A percentile compares a stretch with the other conserved stretches of the same genome.
These are phyloP conservation scores for Eucalyptus melliodora DNA, from an alignment of 345 rosid genomes.

Conservation along the genomic window DNA sequence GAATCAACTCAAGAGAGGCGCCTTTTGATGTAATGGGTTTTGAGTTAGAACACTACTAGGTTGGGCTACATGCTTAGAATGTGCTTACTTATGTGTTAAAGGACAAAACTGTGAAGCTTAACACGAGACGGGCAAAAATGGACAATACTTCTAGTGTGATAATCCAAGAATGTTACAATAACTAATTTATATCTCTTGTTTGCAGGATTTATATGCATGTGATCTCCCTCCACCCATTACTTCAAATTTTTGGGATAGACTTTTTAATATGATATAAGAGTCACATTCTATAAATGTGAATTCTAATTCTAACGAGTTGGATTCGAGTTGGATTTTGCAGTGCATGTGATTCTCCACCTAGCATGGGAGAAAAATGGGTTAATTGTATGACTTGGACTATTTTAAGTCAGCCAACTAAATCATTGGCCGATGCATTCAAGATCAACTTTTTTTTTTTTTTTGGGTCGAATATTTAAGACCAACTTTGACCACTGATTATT, in stretches of 20 bases:
- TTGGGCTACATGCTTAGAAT: neutral
- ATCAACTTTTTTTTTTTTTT: too few relatives aligned
- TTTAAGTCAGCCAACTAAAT: neutral
- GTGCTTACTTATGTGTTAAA: neutral
- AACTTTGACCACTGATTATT: neutral
- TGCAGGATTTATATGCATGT: accelerated
- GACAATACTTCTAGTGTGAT: accelerated
- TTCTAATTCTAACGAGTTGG: neutral
- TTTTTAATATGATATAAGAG: accelerated
- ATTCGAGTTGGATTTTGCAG: neutral
- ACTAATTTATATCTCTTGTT: neutral
- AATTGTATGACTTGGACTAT: too few relatives aligned
- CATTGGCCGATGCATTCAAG: neutral
- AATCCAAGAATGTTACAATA: neutral
- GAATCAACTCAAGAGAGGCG: accelerated
- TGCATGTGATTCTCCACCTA: neutral
- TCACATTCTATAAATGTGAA: neutral
- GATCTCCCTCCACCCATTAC: neutral
- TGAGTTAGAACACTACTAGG: neutral
- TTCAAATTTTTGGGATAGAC: neutral
- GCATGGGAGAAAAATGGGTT: neutral
- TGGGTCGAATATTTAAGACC: too few relatives aligned
- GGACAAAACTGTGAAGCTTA: accelerated
- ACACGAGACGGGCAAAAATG: neutral
- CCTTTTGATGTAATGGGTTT: neutral